A percentile compares a stretch with the other conserved stretches of the same genome.
phyloP scores from a whole-genome alignment of 345 rosid species.

The rapeseed (Brassica napus) region DNA sequence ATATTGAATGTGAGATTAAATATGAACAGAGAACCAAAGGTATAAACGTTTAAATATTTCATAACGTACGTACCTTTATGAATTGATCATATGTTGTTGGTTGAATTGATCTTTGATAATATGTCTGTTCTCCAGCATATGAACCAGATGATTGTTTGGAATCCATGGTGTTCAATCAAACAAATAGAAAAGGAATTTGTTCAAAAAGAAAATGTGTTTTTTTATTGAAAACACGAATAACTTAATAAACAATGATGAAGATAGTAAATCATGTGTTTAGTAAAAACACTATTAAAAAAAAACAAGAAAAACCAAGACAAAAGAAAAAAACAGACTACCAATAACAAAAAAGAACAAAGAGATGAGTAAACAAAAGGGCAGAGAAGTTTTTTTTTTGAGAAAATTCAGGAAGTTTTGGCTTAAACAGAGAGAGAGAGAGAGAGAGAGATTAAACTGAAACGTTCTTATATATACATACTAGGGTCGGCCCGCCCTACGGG shows the following conservation, averaged over 20 bases:
- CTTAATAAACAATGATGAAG: background rate
- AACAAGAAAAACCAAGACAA: background rate
- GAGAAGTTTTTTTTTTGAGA: background rate
- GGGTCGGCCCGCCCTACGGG: no score
- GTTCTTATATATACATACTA: background rate
- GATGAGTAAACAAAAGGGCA: background rate
- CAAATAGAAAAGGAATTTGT: background rate
- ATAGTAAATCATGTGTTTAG: background rate
- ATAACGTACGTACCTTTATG: conserved; percentile 10
- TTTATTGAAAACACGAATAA: background rate
- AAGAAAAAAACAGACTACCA: background rate
- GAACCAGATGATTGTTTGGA: conserved; percentile 15
- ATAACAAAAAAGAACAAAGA: background rate
- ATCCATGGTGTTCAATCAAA: conserved; percentile 7
- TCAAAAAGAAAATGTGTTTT: background rate
- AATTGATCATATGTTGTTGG: background rate
- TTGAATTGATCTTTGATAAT: conserved; percentile 19
- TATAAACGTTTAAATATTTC: background rate
- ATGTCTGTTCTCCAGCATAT: conserved; percentile 8
- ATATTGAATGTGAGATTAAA: background rate
- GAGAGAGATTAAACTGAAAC: background rate
- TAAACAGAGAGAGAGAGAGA: background rate
- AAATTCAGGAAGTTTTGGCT: background rate
- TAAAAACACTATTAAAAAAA: background rate
- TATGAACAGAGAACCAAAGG: background rate